These are phyloP conservation scores for Boletus sensibilis DNA, from an alignment of 768 basidiomycete genomes.

Conservation along the genomic window DNA sequence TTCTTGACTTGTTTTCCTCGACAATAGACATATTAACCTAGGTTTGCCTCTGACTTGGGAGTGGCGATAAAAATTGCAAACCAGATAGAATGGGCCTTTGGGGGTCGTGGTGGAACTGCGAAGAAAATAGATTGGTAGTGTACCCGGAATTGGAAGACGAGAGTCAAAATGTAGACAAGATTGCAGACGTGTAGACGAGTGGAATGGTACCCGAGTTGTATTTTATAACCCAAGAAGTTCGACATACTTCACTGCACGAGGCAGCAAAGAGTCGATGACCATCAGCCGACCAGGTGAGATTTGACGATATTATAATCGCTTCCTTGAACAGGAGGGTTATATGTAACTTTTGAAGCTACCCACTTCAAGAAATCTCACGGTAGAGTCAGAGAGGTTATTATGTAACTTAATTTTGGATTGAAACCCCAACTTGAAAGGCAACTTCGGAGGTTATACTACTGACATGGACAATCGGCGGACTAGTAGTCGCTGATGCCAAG, in stretches of 20 bases:
- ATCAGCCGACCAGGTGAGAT: too few species aligned
- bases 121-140: constrained; percentile 18
- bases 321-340: too few species aligned
- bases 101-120: constrained; percentile 32
- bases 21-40: not conserved
- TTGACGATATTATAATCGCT: too few species aligned
- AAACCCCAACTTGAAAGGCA: too few species aligned
- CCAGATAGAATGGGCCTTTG: constrained; percentile 58
- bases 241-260: too few species aligned
- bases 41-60: constrained; percentile 56
- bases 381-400: not conserved
- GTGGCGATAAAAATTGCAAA: constrained; percentile 45
- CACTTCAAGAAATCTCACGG: not conserved
- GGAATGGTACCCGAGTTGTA: not conserved
- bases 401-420: not conserved
- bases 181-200: not conserved
- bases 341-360: not conserved
- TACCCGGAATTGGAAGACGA: not conserved
- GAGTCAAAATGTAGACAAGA: not conserved
- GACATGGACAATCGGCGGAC: not conserved
- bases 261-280: too few species aligned
- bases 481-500: too few species aligned
- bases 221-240: not conserved
- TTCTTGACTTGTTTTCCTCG: not conserved
- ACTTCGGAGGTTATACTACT: not conserved